Base-by-base conservation (phyloP, 306 rosid genomes). In the Quercus cerris region DNA sequence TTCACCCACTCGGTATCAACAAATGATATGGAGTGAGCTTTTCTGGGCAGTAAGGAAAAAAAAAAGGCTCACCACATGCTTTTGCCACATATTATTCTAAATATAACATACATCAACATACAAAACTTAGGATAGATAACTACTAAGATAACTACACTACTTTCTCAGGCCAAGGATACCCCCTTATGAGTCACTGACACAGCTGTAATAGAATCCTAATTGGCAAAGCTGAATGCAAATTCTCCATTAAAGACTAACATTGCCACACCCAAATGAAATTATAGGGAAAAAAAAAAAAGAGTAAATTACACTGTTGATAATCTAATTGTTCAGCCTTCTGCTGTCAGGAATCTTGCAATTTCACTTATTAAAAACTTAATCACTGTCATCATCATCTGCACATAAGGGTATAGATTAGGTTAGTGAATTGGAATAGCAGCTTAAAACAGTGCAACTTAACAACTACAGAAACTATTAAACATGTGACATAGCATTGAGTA, bases 311-410 rank as follows among this genome's bases (percentile, higher is more conserved):
- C 56, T 73, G 80, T 78, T 55, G 77, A 61, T 71, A 82, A 57
- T 77, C 70, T 56, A 76, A 75, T 71, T 67, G 77, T 56, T 71
- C 33, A 17, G 55, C 75, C 67, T 67, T 79, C 81, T 69, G 64
- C 35, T 59, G 51, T 74, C 49, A 56, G 75, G n/a, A 51, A 75
- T 54, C 72, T 81, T 35, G 78, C 46, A 49, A 38, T 76, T 68
- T 67, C 13, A 54, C 61, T 62, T 31, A 27, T 19, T 75, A 75
- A 35, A 18, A 30, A 57, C 71, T 82, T 76, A 91, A 79, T 91
- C 95, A 70, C 93, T 89, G 88, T 87, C 95, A 22, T 90, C 91
- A 61, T 84, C 92, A 73, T 87, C 95, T 91, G 94, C 87, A 73
- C 22, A 74, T 28, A 76, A 41, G 77, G 72, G 52, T 66, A 35